Base-by-base conservation (phyloP, 2,329 filamentous ascomycete species). In the Sphaceloma murrayae region DNA sequence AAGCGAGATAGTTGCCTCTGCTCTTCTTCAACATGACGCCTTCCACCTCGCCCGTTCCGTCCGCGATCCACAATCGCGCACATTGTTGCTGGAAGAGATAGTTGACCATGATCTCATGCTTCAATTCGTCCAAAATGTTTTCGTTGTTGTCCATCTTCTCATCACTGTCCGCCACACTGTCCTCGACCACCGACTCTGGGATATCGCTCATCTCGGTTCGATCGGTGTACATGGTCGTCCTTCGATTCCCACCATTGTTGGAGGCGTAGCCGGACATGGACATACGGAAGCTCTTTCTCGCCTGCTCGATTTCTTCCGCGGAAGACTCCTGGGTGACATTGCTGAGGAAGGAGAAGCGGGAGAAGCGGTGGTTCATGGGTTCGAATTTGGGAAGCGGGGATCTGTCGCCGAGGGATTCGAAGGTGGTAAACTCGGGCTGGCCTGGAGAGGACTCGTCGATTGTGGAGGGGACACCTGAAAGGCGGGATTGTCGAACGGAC, bases 91-190 rank as follows among this genome's bases (percentile, higher is more conserved):
- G 82, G 62, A 85, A 85, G 18, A 88, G 68, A 59, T 85, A 85
- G 63, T 84, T 86, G 48, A 84, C 81, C 82, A 87, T 87, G 49
- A 87, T 80, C 61, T 87, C 82, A 56, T 85, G 79, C 62, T 82
- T 84, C 62, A 85, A 82, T 50, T 84, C 80, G 48, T 84, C 79
- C 8, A 82, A 61, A 48, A 80, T 72, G 17, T 57, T 62, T 11
- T 32, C 32, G 40, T 29, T 43, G 5, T n/a, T 31, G 14, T 43
- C 42, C 5, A 27, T 24, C 22, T 45, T 52, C 26, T 44, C 38
- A 29, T 46, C 46, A 33, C 13, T 14, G 16, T 40, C 29, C 10
- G 24, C 36, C 21, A 43, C 10, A 43, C 45, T 34, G 32, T 48
- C 43, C 29, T 31, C 33, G 13, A 48, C 19, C 22, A 38, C 30